These are phyloP conservation scores for Wallacemonas sp. DNA, from an alignment of 208 protist species.

Conservation along the genomic window DNA sequence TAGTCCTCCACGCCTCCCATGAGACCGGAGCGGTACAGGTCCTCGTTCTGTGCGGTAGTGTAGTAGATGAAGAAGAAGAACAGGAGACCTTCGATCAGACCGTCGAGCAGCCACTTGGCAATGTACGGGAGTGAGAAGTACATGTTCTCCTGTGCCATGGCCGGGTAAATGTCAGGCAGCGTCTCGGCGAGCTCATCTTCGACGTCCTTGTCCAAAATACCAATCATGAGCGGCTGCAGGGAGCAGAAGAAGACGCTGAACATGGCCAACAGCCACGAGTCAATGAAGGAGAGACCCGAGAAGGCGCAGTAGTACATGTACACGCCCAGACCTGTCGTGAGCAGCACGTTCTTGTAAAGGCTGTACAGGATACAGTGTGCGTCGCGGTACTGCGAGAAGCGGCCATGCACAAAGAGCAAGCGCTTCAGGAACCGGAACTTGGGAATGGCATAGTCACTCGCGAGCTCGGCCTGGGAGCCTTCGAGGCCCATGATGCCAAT, in stretches of 20 bases:
- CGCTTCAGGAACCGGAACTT: constrained; percentile 91
- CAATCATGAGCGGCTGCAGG: constrained; percentile 77
- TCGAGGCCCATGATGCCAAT: constrained; percentile 96
- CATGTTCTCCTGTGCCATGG: constrained; percentile 64
- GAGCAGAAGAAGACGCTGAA: constrained; percentile 85
- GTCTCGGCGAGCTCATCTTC: constrained; percentile 79
- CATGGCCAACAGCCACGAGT: constrained; percentile 83
- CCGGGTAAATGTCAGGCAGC: constrained; percentile 66
- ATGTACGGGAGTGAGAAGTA: constrained; percentile 75
- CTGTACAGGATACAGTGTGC: constrained; percentile 89
- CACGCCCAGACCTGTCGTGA: constrained; percentile 78
- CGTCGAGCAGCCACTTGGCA: constrained; percentile 64
- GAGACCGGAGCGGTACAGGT: constrained; percentile 42
- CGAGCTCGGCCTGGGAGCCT: constrained; percentile 93
- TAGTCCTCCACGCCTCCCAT: constrained; percentile 64
- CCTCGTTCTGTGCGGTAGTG: constrained; percentile 41
- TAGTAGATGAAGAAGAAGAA: constrained; percentile 68
- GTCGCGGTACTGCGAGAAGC: constrained; percentile 90
- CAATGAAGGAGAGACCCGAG: constrained; percentile 84
- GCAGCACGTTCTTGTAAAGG: constrained; percentile 96
- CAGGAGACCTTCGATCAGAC: constrained; percentile 45
- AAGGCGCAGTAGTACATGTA: constrained; percentile 86
- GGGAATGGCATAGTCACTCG: constrained; percentile 92
- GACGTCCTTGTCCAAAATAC: constrained; percentile 89
- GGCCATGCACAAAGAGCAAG: constrained; percentile 94